phyloP scores from a whole-genome alignment of 2,329 filamentous ascomycete species.

The Immersiporthe knoxdaviesiana region DNA sequence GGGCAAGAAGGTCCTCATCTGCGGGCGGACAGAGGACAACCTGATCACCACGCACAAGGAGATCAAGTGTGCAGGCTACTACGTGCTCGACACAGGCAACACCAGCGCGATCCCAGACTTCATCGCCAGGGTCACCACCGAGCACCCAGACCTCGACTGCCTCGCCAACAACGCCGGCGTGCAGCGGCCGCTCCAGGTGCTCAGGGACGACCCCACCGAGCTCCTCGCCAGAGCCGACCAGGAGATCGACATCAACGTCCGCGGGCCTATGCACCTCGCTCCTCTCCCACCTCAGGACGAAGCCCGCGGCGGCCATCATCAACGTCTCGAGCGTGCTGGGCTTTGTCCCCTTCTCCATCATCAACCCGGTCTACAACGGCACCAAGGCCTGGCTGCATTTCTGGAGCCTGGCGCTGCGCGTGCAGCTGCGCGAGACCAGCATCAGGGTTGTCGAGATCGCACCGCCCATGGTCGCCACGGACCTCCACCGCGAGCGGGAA shows the following conservation, averaged over 20 bases:
- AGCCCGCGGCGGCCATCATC: constrained; percentile 49
- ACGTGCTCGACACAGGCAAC: constrained; percentile 55
- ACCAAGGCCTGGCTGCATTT: constrained; percentile 63
- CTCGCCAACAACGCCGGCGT: constrained; percentile 64
- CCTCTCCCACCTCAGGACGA: constrained; percentile 52
- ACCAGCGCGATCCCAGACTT: constrained; percentile 48
- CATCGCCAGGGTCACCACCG: constrained; percentile 46
- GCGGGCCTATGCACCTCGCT: constrained; percentile 61
- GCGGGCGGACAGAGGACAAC: constrained; percentile 58
- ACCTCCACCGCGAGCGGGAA: constrained; percentile 57
- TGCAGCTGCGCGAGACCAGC: constrained; percentile 49
- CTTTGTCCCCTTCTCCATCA: constrained; percentile 54
- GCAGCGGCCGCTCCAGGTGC: constrained; percentile 55
- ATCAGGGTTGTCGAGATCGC: constrained; percentile 59
- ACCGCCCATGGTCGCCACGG: constrained; percentile 57
- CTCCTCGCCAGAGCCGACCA: constrained; percentile 56
- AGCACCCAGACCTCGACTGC: constrained; percentile 60
- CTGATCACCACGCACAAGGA: constrained; percentile 47
- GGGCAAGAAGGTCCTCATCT: constrained; percentile 56
- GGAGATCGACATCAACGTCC: constrained; percentile 62
- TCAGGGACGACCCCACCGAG: constrained; percentile 42
- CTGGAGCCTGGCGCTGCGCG: constrained; percentile 58
- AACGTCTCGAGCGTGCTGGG: constrained; percentile 59
- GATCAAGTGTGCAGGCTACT: constrained; percentile 54
- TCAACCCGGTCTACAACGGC: constrained; percentile 63